These are phyloP conservation scores for Yamadazyma dushanensis DNA, from an alignment of 1,139 yeast genomes.

Conservation along the genomic window DNA sequence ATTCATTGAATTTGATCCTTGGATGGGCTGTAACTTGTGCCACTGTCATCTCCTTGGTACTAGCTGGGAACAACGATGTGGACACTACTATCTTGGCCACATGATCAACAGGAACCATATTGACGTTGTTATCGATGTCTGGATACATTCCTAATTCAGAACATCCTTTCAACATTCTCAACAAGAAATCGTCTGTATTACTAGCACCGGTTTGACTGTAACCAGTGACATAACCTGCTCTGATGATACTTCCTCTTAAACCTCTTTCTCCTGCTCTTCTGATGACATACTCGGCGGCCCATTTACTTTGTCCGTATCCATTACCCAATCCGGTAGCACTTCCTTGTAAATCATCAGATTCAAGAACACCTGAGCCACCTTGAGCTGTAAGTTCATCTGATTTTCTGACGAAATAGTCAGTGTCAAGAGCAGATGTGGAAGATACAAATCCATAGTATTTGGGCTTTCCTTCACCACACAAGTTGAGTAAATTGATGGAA, in stretches of 20 bases:
- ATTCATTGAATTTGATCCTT: slow-evolving; percentile 75
- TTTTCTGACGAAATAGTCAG: slow-evolving; percentile 71
- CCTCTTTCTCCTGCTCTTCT: slow-evolving; percentile 88
- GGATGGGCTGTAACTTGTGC: slow-evolving; percentile 99
- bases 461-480: slow-evolving; percentile 80
- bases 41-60: slow-evolving; percentile 53
- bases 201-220: slow-evolving; percentile 80
- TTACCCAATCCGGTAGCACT: slow-evolving; percentile 79
- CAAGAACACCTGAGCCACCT: slow-evolving; percentile 75
- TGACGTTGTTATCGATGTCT: slow-evolving; percentile 80
- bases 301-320: slow-evolving; percentile 96
- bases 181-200: slow-evolving; percentile 92
- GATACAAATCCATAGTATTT: slow-evolving; percentile 90
- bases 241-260: slow-evolving; percentile 79
- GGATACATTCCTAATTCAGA: slow-evolving; percentile 86
- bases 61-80: slow-evolving; percentile 76
- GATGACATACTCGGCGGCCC: slow-evolving; percentile 92
- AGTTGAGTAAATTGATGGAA: slow-evolving; percentile 77
- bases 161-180: slow-evolving; percentile 93
- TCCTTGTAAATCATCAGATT: slow-evolving; percentile 79
- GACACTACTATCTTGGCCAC: slow-evolving; percentile 92
- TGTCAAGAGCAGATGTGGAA: slow-evolving; percentile 89
- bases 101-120: slow-evolving; percentile 98
- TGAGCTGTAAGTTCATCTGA: slow-evolving; percentile 67
- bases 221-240: slow-evolving; percentile 97